A percentile compares a stretch with the other conserved stretches of the same genome.
Conservation (phyloP, 768 basidiomycete species). For the Mycena amicta region DNA sequence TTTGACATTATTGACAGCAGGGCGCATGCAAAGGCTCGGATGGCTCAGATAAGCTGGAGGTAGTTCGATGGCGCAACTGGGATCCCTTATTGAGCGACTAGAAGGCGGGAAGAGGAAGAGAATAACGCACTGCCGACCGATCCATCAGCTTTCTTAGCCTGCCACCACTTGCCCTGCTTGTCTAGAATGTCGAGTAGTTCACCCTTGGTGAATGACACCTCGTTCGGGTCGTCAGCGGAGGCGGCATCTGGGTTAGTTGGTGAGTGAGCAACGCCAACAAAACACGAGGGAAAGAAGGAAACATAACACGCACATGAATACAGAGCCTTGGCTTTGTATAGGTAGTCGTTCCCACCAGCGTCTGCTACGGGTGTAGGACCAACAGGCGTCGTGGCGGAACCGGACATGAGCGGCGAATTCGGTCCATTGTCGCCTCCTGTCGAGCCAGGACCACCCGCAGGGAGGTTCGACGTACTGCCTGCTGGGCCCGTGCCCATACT, state of each 20-base stretch:
- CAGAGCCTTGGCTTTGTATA: constrained; percentile 84
- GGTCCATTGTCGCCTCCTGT: constrained; percentile 53
- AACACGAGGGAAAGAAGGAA: constrained; percentile 5
- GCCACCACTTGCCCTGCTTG: constrained; percentile 95
- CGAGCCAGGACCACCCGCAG: constrained; percentile 42
- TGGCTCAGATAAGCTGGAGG: constrained; percentile 71
- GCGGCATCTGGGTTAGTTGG: constrained; percentile 70
- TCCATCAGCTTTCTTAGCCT: constrained; percentile 79
- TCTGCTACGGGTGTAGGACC: constrained; percentile 43
- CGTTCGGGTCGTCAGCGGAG: constrained; percentile 93
- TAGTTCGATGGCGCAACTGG: constrained; percentile 86
- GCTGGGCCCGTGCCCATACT: constrained; percentile 43
- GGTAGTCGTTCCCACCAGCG: constrained; percentile 45
- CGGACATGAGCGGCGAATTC: constrained; percentile 69
- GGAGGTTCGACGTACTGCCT: constrained; percentile 61
- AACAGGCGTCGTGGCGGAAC: constrained; percentile 49
- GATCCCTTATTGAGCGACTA: constrained; percentile 16
- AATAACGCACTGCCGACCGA: constrained; percentile 70
- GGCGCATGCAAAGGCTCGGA: constrained; percentile 10
- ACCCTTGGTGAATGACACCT: constrained; percentile 91
- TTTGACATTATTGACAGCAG: background rate
- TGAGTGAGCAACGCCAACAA: constrained; percentile 12
- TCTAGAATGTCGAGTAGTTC: constrained; percentile 92
- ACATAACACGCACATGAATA: constrained; percentile 84
- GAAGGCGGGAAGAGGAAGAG: background rate